Conservation (phyloP, 495 filamentous ascomycete species). For the Aspergillus leporis region DNA sequence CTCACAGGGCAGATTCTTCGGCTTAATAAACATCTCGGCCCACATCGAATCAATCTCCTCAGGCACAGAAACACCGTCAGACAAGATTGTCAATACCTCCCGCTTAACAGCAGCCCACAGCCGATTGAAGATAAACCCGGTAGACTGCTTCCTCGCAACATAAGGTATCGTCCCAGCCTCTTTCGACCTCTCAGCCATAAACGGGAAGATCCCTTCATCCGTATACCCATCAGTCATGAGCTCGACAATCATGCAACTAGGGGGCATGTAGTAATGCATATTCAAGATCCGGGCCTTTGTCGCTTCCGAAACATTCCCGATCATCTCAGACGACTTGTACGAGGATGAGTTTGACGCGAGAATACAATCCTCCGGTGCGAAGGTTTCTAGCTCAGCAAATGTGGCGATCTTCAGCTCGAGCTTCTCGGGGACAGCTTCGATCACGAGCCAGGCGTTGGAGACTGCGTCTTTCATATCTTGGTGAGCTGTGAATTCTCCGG, state of each 20-base stretch:
- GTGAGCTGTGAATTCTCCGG: constrained; percentile 29
- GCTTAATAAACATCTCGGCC: constrained; percentile 39
- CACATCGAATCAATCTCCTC: constrained; percentile 44
- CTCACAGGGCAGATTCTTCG: constrained; percentile 24
- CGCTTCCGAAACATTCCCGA: constrained; percentile 38
- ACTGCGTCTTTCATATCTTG: constrained; percentile 40
- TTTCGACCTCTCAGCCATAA: constrained; percentile 35
- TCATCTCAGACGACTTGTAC: constrained; percentile 47
- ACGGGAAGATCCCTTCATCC: constrained; percentile 37
- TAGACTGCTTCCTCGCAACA: constrained; percentile 44
- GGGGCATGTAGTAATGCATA: constrained; percentile 53
- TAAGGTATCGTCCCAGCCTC: constrained; percentile 46
- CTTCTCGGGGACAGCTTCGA: constrained; percentile 58
- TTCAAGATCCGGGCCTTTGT: constrained; percentile 37
- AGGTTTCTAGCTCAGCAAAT: constrained; percentile 47
- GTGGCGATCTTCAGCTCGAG: constrained; percentile 49
- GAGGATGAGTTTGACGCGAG: constrained; percentile 53
- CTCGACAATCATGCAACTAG: constrained; percentile 43
- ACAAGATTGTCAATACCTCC: constrained; percentile 45
- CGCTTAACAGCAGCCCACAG: constrained; percentile 55
- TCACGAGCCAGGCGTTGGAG: constrained; percentile 46
- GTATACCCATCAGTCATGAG: constrained; percentile 53
- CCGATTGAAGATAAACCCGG: constrained; percentile 54
- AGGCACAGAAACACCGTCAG: constrained; percentile 43
- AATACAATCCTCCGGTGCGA: constrained; percentile 46